These are phyloP conservation scores for Aureobasidium lini DNA, from an alignment of 2,329 filamentous ascomycete genomes.

Conservation along the genomic window DNA sequence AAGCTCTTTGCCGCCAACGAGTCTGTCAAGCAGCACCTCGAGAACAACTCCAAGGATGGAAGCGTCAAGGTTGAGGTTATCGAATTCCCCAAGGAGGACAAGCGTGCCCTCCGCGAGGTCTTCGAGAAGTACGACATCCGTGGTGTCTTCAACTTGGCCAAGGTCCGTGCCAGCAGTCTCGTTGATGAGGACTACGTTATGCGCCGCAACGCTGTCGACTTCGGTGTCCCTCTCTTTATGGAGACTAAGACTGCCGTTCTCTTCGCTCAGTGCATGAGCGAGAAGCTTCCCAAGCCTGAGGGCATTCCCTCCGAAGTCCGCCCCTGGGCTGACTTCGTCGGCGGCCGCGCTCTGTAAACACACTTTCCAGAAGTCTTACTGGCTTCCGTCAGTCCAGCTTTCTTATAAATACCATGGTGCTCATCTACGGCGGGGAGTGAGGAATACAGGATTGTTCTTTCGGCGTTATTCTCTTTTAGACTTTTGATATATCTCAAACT, in stretches of 20 bases:
- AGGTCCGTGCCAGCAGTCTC: slow-evolving; percentile 71
- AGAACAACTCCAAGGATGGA: slow-evolving; percentile 57
- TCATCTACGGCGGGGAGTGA: neutral
- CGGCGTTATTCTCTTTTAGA: neutral
- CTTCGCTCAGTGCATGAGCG: slow-evolving; percentile 93
- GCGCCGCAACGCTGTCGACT: slow-evolving; percentile 96
- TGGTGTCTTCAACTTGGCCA: slow-evolving; percentile 90
- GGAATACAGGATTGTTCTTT: neutral
- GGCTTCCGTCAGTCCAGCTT: neutral
- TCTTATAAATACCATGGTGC: neutral
- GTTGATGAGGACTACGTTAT: slow-evolving; percentile 96
- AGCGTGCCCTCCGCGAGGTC: slow-evolving; percentile 86
- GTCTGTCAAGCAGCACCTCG: slow-evolving; percentile 75
- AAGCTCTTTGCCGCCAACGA: slow-evolving; percentile 83
- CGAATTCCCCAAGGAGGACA: slow-evolving; percentile 94
- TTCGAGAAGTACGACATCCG: slow-evolving; percentile 96
- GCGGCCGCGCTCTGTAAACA: slow-evolving; percentile 28
- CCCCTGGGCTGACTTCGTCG: slow-evolving; percentile 93
- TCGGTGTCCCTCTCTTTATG: slow-evolving; percentile 96
- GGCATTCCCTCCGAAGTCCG: slow-evolving; percentile 87
- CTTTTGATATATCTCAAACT: neutral
- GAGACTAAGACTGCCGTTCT: slow-evolving; percentile 96
- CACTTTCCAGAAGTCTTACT: neutral
- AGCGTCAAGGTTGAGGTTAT: slow-evolving; percentile 76
- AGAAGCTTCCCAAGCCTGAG: slow-evolving; percentile 83